These are phyloP conservation scores for Malus hybrid DNA, from an alignment of 331 rosid genomes.

Conservation along the genomic window DNA sequence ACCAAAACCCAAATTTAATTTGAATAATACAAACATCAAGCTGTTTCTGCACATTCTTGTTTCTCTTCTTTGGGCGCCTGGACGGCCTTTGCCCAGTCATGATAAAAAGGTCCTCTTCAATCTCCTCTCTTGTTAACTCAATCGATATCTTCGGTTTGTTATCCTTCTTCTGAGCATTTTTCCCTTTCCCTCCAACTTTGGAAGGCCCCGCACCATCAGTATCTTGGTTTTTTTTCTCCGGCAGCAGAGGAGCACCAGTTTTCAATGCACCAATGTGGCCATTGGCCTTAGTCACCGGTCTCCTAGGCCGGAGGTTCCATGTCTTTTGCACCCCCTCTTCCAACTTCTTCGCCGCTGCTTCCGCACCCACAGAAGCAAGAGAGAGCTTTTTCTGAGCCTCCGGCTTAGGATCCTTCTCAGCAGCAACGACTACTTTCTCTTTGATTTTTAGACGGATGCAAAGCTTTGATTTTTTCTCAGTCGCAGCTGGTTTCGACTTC, in stretches of 20 bases:
- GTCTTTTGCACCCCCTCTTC: conserved; percentile 7
- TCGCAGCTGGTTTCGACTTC: not conserved
- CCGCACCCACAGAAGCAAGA: not conserved
- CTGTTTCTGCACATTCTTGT: conserved; percentile 24
- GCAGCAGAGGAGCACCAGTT: not conserved
- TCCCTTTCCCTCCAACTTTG: not conserved
- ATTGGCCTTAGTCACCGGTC: not conserved
- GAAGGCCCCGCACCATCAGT: not conserved
- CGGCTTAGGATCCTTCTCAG: not conserved
- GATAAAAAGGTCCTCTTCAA: conserved; percentile 41
- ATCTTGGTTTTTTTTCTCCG: not conserved
- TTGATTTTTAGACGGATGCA: not conserved
- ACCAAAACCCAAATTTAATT: not conserved
- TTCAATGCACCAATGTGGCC: not conserved
- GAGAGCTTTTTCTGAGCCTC: not conserved
- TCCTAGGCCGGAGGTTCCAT: conserved; percentile 49
- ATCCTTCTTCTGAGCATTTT: not conserved
- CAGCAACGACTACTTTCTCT: not conserved
- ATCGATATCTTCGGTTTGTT: conserved; percentile 12
- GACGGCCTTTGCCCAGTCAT: conserved; percentile 37
- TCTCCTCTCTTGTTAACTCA: conserved; percentile 31
- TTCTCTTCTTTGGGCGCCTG: conserved; percentile 34
- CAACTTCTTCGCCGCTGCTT: not conserved
- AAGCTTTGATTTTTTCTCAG: conserved; percentile 1
- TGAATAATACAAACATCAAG: conserved; percentile 30